These are phyloP conservation scores for Fonsecaea monophora DNA, from an alignment of 2,329 filamentous ascomycete genomes.

Conservation along the genomic window DNA sequence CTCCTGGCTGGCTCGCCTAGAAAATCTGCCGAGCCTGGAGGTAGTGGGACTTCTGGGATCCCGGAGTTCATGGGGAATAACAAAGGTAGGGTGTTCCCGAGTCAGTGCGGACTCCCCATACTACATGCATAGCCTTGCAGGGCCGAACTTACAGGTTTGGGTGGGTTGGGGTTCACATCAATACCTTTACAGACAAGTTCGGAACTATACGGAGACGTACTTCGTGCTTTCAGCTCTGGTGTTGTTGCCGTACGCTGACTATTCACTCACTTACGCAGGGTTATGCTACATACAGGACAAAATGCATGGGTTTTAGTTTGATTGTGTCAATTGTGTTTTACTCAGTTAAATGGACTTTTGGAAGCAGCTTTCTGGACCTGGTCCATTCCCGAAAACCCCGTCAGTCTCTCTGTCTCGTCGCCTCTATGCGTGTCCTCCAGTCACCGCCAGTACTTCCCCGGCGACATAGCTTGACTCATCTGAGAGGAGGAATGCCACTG, in stretches of 20 bases:
- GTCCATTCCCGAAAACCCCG: not conserved
- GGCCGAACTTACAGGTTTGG: not conserved
- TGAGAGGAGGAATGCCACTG: conserved; percentile 57
- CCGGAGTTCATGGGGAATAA: too few species aligned
- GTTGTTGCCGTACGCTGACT: too few species aligned
- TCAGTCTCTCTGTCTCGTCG: not conserved
- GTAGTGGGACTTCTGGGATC: not conserved
- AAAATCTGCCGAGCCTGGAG: too few species aligned
- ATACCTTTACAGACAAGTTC: not conserved
- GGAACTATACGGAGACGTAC: not conserved
- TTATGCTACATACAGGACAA: too few species aligned
- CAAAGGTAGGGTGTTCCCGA: too few species aligned
- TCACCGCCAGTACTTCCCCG: conserved; percentile 26
- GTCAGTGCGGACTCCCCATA: too few species aligned
- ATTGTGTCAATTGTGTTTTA: conserved; percentile 1
- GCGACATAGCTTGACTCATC: conserved; percentile 50
- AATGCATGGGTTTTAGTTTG: not conserved
- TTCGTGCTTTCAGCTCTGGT: not conserved
- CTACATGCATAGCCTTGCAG: too few species aligned
- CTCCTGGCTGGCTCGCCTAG: too few species aligned
- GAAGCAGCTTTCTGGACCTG: not conserved
- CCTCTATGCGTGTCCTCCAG: conserved; percentile 23
- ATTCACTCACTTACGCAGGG: too few species aligned
- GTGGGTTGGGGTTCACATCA: not conserved
- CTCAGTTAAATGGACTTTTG: not conserved